Base-by-base conservation (phyloP, 208 protist species). In the Leishmania tarentolae region DNA sequence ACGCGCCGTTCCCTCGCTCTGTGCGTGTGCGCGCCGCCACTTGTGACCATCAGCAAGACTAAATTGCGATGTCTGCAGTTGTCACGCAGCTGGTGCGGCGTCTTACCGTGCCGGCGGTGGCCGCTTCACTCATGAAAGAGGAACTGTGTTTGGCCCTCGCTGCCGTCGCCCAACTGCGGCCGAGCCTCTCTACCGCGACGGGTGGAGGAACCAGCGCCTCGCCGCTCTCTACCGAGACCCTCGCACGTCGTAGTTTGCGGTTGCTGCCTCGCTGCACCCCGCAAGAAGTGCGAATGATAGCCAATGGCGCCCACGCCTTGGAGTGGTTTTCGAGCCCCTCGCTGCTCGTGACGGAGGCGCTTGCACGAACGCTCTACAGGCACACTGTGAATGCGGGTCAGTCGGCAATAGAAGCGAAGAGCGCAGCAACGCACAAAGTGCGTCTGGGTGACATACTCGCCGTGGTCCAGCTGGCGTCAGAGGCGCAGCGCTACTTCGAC, bases 111-210 rank as follows among this genome's bases (percentile, higher is more conserved):
- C 81, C 83, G 13, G 69, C 76, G 21, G 83, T 86, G 56, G 83
- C 81, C 0, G 13, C 78, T 0, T 47, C 56, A 4, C 80, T 87
- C 52, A 66, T 72, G 1, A 90, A 90, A 59, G 87, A 90, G 63
- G 81, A 95, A 76, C 72, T 97, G 31, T 95, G 92, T 57, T 83
- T 97, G 6, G 86, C 94, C 0, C 85, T 97, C 53, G 87, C 87
- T 24, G 92, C 94, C 0, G 47, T 92, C 28, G 83, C 80, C 9
- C 88, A 87, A 68, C 83, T 94, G 52, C 70, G 44, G 71, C 78
- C 78, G 19, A 40, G 15, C 19, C 5, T 59, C 5, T 69, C 46
- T 15, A 7, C 59, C 50, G 15, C 79, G 9, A 35, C 74, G 5
- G 47, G 46, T 37, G 37, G 53, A 19, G 65, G 52, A 81, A 75